These are phyloP conservation scores for Amauroascus niger DNA, from an alignment of 2,329 filamentous ascomycete genomes.

Conservation along the genomic window DNA sequence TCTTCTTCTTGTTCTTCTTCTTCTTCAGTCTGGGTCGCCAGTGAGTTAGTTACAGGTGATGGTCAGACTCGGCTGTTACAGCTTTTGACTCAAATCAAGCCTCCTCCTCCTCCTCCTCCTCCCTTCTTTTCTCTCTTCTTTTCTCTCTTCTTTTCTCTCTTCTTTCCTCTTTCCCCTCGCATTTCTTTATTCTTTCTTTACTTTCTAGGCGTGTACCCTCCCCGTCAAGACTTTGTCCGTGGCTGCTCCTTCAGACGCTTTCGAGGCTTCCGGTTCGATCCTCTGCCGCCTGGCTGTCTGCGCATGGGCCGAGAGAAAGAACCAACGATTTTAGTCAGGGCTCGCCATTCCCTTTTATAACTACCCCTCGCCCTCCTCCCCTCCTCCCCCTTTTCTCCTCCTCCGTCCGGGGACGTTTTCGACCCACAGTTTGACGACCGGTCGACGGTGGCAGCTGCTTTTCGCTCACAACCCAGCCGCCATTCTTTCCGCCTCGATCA, in stretches of 20 bases:
- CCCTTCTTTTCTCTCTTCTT: constrained; percentile 4
- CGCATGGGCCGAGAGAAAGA: background rate
- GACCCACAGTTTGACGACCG: constrained; percentile 1
- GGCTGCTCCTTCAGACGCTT: background rate
- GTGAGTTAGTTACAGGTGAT: background rate
- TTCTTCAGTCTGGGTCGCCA: background rate
- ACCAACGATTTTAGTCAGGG: background rate
- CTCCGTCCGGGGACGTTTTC: constrained; percentile 1
- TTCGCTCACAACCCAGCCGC: background rate
- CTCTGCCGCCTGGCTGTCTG: background rate
- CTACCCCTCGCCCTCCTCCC: background rate
- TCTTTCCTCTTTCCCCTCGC: background rate
- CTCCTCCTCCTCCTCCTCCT: constrained; percentile 4
- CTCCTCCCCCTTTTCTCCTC: background rate
- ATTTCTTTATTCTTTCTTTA: too few species aligned
- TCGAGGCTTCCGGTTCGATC: background rate
- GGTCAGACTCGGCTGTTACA: constrained; percentile 5
- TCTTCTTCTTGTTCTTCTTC: background rate
- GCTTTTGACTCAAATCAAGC: constrained; percentile 15
- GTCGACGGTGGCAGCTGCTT: constrained; percentile 5
- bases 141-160: background rate
- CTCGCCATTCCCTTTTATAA: constrained; percentile 4
- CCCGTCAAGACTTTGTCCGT: too few species aligned
- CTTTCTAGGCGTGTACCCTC: too few species aligned
- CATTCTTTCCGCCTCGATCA: constrained; percentile 7